Evolutionary conservation across 495 filamentous ascomycete species (phyloP), one percentile per base, ranked within the genome.

Genomic region (Aspergillus asperescens): DNA sequence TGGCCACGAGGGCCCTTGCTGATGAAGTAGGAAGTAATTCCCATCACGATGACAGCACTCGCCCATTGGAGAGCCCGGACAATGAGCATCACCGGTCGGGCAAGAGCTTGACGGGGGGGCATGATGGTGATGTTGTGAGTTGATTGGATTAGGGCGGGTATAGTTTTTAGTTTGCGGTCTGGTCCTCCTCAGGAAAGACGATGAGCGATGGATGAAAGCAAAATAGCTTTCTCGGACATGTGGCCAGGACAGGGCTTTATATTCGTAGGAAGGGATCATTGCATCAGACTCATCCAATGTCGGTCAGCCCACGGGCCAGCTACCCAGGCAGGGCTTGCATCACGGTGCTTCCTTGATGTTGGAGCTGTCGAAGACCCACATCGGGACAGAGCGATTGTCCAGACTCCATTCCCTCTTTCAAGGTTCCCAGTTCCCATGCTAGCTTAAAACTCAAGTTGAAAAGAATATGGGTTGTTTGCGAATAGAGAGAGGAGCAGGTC

Each of bases 1-100:
- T 66, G 61, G 7, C 70, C 69, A 16, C 56, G 59, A 4, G 71
- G 68, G 16, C 72, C 68, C 31, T 60, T 61, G 24, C 61, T 56
- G 65, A 82, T 77, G 51, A 78, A 77, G 65, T 75, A 82, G 18
- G 80, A 76, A 4, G 78, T 67, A 40, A 84, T 72, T 47, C 78
- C 78, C 72, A 84, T 76, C 9, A 82, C 80, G 52, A 84, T 83
- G 37, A 81, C 77, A 19, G 80, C 71, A 32, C 77, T 81, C 31
- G 69, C 60, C 81, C 81, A 84, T 49, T 76, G 73, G 57, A 76
- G 15, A 1, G 55, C 32, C 2, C 73, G 68, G 20, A 55, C 60
- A 42, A 48, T 38, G 40, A 76, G 65, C 59, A 70, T 66, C 34
- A 74, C 27, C 2, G 73, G 73, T 2, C 70, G 64, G 13, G 68